phyloP scores from a whole-genome alignment of 345 rosid species.

The Populus tremula region DNA sequence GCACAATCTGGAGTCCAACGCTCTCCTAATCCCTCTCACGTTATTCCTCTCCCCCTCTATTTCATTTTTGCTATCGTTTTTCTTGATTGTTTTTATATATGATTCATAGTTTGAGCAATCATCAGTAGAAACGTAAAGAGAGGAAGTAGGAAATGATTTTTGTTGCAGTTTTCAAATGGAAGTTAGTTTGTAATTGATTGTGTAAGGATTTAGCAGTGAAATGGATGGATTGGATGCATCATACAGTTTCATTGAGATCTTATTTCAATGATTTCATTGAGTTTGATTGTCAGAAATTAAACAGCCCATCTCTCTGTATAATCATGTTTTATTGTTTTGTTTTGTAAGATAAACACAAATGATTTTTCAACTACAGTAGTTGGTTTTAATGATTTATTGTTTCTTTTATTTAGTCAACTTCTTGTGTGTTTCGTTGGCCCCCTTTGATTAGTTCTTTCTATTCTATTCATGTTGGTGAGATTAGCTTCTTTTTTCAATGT shows the following conservation, averaged over 20 bases:
- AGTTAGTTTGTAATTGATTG: not conserved
- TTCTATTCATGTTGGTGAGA: not conserved
- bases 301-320: not conserved
- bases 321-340: not conserved
- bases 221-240: not conserved
- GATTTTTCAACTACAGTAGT: not conserved
- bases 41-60: not conserved
- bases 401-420: not conserved
- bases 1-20: not conserved
- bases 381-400: not conserved
- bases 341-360: not conserved
- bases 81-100: not conserved
- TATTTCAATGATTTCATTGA: not conserved
- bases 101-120: not conserved
- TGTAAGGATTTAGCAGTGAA: not conserved
- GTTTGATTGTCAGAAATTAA: not conserved
- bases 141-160: not conserved
- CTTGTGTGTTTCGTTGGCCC: not conserved
- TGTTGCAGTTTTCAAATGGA: not conserved
- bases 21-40: not conserved
- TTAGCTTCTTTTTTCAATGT: not conserved
- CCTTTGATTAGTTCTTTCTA: not conserved
- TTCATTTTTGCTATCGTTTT: not conserved
- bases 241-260: not conserved
- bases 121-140: not conserved